A percentile compares a stretch with the other conserved stretches of the same genome.
These are phyloP conservation scores for Ophiocordyceps robertsii DNA, from an alignment of 2,329 filamentous ascomycete species.

Conservation along the genomic window DNA sequence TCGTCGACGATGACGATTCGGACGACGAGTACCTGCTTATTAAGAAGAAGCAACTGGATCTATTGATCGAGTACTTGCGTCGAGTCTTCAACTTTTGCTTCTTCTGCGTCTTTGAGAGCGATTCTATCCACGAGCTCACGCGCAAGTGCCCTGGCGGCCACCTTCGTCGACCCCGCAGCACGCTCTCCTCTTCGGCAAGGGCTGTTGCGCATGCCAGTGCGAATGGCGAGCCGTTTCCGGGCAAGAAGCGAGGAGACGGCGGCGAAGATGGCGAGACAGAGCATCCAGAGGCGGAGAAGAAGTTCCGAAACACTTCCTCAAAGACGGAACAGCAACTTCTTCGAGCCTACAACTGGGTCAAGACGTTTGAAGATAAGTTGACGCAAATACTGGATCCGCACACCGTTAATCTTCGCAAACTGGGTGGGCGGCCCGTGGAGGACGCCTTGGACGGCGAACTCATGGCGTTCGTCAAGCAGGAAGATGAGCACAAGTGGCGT, in stretches of 20 bases:
- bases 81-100: conserved; percentile 98
- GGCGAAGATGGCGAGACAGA: conserved; percentile 46
- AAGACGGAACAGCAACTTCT: conserved; percentile 88
- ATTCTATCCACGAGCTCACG: conserved; percentile 89
- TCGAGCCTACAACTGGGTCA: conserved; percentile 96
- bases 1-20: conserved; percentile 69
- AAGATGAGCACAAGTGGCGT: conserved; percentile 92
- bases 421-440: conserved; percentile 77
- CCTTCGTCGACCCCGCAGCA: conserved; percentile 77
- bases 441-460: conserved; percentile 82
- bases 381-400: conserved; percentile 86
- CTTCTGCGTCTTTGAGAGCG: conserved; percentile 97
- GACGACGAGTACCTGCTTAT: conserved; percentile 81
- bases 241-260: conserved; percentile 60
- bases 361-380: conserved; percentile 95
- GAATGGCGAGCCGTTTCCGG: conserved; percentile 67
- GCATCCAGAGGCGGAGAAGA: conserved; percentile 46
- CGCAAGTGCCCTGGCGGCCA: conserved; percentile 97
- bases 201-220: conserved; percentile 78
- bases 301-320: conserved; percentile 52
- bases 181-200: conserved; percentile 70
- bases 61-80: conserved; percentile 91
- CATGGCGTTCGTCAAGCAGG: conserved; percentile 81
- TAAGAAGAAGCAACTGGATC: conserved; percentile 94
- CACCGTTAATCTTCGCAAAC: conserved; percentile 72